Evolutionary conservation across 1,284 basidiomycete genomes (phyloP), one percentile per base, ranked within the genome.

Genomic region (Ustilago lituana): DNA sequence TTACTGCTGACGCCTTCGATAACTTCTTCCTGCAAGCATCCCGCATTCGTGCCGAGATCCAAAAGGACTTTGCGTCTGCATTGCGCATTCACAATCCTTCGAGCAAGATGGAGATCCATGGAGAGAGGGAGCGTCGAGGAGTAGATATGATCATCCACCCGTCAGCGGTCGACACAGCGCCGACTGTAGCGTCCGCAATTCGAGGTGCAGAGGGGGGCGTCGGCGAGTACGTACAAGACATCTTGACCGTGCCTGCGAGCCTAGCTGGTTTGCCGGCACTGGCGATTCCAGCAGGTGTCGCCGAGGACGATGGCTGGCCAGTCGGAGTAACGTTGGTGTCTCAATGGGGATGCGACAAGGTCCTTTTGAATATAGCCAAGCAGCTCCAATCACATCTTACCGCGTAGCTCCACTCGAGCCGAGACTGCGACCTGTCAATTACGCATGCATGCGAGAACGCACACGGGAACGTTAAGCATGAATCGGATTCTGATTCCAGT

Each of bases 1-100:
- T 98, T 17, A 91, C 91, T 0, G 93, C 94, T 15, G 92, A 93
- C 67, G 93, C 93, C 14, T 96, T 94, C 80, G 91, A 98, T 83
- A 97, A 96, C 80, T 97, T 95, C 82, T 98, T 94, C 81, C 86
- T 98, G 4, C 91, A 95, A 83, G 94, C 96, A 0, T 90, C 94
- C 62, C 86, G 88, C 17, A 87, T 97, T 19, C 88, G 95, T 1
- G 85, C 87, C 37, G 83, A 87, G 7, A 84, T 98, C 48, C 87
- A 88, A 65, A 75, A 86, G 4, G 94, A 97, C 75, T 95, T 94
- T 73, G 85, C 90, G 69, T 73, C 79, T 0, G 87, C 89, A 20
- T 92, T 97, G 81, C 84, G 86, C 1, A 81, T 86, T 1, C 84
- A 85, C 0, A 87, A 87, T 68, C 36, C 51, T 1, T 43, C 50